Base-by-base conservation (phyloP, 73 alveolate genomes). In the Diophrys appendiculata region DNA sequence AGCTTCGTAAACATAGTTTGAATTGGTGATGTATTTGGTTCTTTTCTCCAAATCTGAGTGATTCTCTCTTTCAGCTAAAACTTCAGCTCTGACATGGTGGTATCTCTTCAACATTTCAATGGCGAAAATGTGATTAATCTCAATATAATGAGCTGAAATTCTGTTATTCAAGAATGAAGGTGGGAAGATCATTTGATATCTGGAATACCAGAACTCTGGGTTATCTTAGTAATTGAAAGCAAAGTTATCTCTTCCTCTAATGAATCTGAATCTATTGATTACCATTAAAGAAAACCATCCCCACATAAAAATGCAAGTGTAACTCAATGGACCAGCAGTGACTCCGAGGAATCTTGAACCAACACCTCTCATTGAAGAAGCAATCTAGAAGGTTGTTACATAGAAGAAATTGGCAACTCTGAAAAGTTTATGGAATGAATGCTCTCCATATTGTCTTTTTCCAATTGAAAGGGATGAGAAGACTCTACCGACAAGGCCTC, bases 141-240 rank as follows among this genome's bases (percentile, higher is more conserved):
- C 91, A 43, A 83, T 67, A 71, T 76, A 83, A 77, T 83, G 91
- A 26, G 91, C 91, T 2, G 91, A 83, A 65, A 68, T 25, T 31
- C 78, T 76, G 72, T 83, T 77, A 77, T 83, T 83, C 83, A 83
- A 35, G 87, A 75, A 83, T 24, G 43, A 29, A 3, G 87, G 83
- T 8, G 91, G 91, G 91, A 83, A 83, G 76, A 83, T 34, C 86
- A 83, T 83, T 55, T 68, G 52, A 52, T 75, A 68, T 35, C 86
- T 70, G 22, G 29, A 28, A 68, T 65, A 83, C 91, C 91, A 83
- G 82, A 68, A 83, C 71, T 83, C 87, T 23, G 91, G 87, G 14
- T 70, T 22, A 54, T 83, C 91, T 52, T 83, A 77, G 78, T 18
- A 30, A 52, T 83, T 77, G 81, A 83, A 83, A 0, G 18, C 23